phyloP scores from a whole-genome alignment of 768 basidiomycete genomes.

The Russula vinacea region DNA sequence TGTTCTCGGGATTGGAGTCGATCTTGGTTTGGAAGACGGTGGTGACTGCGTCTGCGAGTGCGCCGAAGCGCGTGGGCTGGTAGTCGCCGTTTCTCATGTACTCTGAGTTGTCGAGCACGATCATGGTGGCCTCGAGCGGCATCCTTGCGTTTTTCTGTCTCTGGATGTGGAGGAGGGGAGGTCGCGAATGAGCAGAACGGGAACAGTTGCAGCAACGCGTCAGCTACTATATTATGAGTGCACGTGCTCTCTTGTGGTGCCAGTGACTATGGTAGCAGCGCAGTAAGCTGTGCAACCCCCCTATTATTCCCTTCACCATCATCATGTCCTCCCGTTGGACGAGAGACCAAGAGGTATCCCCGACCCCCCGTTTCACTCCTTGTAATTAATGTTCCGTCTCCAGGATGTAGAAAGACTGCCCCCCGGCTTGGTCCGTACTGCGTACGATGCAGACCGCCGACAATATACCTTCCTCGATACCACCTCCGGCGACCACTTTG shows the following conservation, averaged over 20 bases:
- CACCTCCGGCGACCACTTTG: neutral
- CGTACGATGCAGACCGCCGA: conserved; percentile 22
- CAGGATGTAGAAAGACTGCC: conserved; percentile 25
- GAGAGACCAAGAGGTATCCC: conserved; percentile 11
- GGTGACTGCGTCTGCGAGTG: conserved; percentile 89
- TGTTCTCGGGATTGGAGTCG: conserved; percentile 95
- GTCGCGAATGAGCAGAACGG: too few relatives aligned
- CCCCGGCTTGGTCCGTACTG: conserved; percentile 20
- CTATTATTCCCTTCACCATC: neutral
- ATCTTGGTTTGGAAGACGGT: conserved; percentile 90
- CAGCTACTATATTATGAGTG: neutral
- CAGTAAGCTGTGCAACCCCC: neutral
- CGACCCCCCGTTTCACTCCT: neutral
- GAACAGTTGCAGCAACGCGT: neutral
- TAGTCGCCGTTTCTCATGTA: conserved; percentile 97
- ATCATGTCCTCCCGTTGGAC: conserved; percentile 11
- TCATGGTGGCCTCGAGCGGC: conserved; percentile 97
- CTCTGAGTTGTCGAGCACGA: conserved; percentile 96
- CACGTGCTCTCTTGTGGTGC: neutral
- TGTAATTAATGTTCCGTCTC: neutral
- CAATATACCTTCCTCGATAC: conserved; percentile 26
- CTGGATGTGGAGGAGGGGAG: neutral
- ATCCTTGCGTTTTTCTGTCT: conserved; percentile 44
- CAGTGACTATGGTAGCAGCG: neutral
- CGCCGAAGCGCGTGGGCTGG: conserved; percentile 78